Evolutionary conservation across 164 flowering plant species (phyloP).

Genomic region (Liquidambar formosana): DNA sequence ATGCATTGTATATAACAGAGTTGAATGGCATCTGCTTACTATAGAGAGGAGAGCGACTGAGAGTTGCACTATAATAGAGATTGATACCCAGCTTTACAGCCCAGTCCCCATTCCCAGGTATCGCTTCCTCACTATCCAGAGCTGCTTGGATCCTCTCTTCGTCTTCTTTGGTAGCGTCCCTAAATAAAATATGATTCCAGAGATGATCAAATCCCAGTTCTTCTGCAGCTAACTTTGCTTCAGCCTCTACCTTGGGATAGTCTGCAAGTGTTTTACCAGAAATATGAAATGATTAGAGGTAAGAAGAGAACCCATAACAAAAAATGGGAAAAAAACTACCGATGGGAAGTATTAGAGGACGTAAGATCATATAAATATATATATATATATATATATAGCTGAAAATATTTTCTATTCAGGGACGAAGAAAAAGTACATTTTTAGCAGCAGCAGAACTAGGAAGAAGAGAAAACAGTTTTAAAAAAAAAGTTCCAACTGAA

Average conservation of each 20-base stretch:
- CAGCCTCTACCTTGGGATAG: slow-evolving; percentile 75
- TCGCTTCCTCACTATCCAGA: slow-evolving; percentile 68
- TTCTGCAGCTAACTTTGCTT: slow-evolving; percentile 71
- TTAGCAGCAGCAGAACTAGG: not conserved
- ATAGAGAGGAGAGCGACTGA: slow-evolving; percentile 89
- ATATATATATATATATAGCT: too few species aligned
- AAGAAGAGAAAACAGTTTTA: not conserved
- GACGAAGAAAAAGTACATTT: too few species aligned
- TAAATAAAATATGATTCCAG: slow-evolving; percentile 70
- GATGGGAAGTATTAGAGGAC: too few species aligned
- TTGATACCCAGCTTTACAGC: slow-evolving; percentile 90
- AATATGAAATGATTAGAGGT: slow-evolving; percentile 1
- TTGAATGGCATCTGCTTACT: slow-evolving; percentile 97
- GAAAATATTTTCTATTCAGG: too few species aligned
- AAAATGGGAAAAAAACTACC: not conserved
- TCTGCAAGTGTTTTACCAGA: slow-evolving; percentile 46
- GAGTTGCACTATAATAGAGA: slow-evolving; percentile 80
- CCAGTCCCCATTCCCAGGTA: slow-evolving; percentile 87
- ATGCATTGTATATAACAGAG: slow-evolving; percentile 71
- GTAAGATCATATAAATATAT: too few species aligned
- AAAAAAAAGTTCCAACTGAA: not conserved
- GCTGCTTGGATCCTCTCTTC: slow-evolving; percentile 59
- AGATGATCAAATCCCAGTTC: slow-evolving; percentile 56
- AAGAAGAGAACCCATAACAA: not conserved
- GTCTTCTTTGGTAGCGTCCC: slow-evolving; percentile 63